These are phyloP conservation scores for Thielaviopsis ethacetica DNA, from an alignment of 2,329 filamentous ascomycete genomes.

Conservation along the genomic window DNA sequence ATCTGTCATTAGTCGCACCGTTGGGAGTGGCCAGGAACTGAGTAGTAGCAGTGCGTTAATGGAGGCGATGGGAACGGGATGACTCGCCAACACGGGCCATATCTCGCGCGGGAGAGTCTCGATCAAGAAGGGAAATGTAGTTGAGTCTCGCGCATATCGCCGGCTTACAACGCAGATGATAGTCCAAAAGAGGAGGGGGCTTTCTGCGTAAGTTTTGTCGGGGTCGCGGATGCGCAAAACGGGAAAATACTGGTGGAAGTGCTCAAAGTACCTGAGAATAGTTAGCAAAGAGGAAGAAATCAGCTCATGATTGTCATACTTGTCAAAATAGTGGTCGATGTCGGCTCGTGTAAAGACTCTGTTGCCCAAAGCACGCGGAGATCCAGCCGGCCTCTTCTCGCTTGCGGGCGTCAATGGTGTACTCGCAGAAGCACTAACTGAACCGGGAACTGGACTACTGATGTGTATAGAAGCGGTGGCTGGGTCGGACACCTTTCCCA, in stretches of 20 bases:
- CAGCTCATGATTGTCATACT: constrained; percentile 18
- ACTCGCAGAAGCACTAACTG: neutral
- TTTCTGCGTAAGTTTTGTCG: constrained; percentile 31
- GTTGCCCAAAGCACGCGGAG: constrained; percentile 22
- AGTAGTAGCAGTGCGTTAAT: constrained; percentile 36
- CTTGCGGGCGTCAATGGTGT: neutral
- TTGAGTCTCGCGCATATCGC: constrained; percentile 28
- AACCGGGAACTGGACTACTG: neutral
- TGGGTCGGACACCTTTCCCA: neutral
- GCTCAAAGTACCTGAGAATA: constrained; percentile 29
- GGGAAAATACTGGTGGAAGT: constrained; percentile 36
- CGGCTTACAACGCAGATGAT: constrained; percentile 34
- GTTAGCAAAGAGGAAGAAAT: neutral
- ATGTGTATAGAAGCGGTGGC: neutral
- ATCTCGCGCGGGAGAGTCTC: constrained; percentile 31
- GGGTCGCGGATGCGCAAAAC: constrained; percentile 33
- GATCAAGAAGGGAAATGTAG: constrained; percentile 27
- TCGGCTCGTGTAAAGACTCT: constrained; percentile 34
- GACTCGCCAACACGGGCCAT: constrained; percentile 25
- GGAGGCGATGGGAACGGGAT: constrained; percentile 28
- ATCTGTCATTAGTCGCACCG: constrained; percentile 33
- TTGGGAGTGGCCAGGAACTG: constrained; percentile 34
- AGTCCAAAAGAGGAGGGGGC: constrained; percentile 37
- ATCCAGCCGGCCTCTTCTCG: neutral
- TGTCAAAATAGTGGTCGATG: constrained; percentile 39